Base-by-base conservation (phyloP, 2,329 filamentous ascomycete genomes). In the Lasiodiplodia sp. region DNA sequence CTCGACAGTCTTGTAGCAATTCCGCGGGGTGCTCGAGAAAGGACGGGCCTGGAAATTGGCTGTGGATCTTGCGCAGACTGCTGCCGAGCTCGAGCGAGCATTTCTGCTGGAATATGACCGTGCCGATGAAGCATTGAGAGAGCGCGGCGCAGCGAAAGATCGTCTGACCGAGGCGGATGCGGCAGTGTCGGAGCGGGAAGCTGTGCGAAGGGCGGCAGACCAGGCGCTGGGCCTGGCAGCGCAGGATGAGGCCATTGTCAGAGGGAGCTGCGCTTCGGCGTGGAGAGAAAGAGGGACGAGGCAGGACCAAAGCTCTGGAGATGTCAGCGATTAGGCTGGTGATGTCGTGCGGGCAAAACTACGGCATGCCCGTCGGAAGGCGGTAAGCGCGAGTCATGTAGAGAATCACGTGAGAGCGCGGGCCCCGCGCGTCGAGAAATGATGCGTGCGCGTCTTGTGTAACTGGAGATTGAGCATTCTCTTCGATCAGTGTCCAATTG, bases 1-100 rank as follows among this genome's bases (percentile, higher is more conserved):
- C 49, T 69, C 53, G 12, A 69, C 66, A 8, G 65, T 69, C 58
- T 69, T 69, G 65, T 69, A 69, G 31, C 47, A 37, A 11, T 18
- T 49, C n/a, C 68, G 53, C 10, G 62, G 58, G 5, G 62, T 58
- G 21, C 34, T 58, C n/a, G 68, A 66, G 44, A 69, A 69, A 10
- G 44, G 8, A 21, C 66, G 66, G 34, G 53, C 38, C 7, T 58
- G 56, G 37, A 31, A 7, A 5, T n/a, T 31, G 12, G 12, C 12
- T 12, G 53, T 18, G n/a, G 53, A 21, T 28, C 31, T 18, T n/a
- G 37, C 31, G 28, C 31, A 37, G 55, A 49, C 63, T 40, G 53
- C 3, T 3, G 52, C 2, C 14, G 40, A 10, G 16, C 3, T 58
- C 12, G 23, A 18, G 11, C 23, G n/a, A 2, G 53, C 18, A 3